Conservation (phyloP, 108 stramenopile genomes). For the Epithemia pelagica region DNA sequence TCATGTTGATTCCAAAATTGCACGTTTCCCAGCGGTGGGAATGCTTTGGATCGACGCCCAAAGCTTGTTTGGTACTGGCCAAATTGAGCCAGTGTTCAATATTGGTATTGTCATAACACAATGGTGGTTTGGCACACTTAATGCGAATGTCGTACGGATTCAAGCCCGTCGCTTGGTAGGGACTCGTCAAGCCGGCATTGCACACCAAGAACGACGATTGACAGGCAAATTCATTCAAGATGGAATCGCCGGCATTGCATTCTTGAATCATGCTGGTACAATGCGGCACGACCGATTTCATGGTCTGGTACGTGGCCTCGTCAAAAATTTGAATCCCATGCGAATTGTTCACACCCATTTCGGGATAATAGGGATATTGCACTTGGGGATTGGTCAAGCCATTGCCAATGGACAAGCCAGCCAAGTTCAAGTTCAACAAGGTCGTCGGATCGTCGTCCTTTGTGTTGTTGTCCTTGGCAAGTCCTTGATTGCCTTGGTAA, state of each 20-base stretch:
- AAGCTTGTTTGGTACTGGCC: slow-evolving; percentile 67
- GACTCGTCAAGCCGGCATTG: slow-evolving; percentile 68
- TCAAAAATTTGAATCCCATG: slow-evolving; percentile 79
- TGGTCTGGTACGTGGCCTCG: slow-evolving; percentile 62
- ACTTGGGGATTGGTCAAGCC: slow-evolving; percentile 88
- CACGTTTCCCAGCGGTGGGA: slow-evolving; percentile 65
- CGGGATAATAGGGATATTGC: slow-evolving; percentile 80
- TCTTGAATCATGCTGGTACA: slow-evolving; percentile 74
- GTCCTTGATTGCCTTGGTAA: slow-evolving; percentile 51
- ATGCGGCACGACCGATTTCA: slow-evolving; percentile 61
- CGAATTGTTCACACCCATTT: slow-evolving; percentile 91
- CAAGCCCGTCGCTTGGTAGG: slow-evolving; percentile 81
- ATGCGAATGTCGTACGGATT: slow-evolving; percentile 96
- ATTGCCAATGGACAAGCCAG: slow-evolving; percentile 93
- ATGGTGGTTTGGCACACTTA: slow-evolving; percentile 61
- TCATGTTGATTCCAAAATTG: slow-evolving; percentile 82
- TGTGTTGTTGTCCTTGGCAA: slow-evolving; percentile 52
- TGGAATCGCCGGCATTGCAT: slow-evolving; percentile 63
- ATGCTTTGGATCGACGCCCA: slow-evolving; percentile 59
- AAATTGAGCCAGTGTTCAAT: slow-evolving; percentile 80
- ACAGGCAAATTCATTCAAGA: slow-evolving; percentile 65
- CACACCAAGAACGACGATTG: slow-evolving; percentile 72
- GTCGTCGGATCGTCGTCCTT: slow-evolving; percentile 39
- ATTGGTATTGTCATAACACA: slow-evolving; percentile 93
- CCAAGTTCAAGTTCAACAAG: slow-evolving; percentile 52